Evolutionary conservation across 2,329 filamentous ascomycete genomes (phyloP).

Genomic region (Colletotrichum sp.): DNA sequence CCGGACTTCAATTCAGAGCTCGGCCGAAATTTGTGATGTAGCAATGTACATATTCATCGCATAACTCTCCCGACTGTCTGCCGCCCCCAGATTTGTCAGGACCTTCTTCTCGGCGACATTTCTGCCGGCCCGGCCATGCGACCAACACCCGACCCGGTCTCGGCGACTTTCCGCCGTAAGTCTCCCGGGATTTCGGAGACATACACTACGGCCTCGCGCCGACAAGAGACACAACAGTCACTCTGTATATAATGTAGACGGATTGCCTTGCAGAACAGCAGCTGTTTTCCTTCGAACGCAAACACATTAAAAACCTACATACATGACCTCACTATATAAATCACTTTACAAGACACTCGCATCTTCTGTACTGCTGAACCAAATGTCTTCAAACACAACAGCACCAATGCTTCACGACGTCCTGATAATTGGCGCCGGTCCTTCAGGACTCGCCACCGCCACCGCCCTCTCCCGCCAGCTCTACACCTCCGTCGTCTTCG

Average conservation of each 20-base stretch:
- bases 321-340: neutral
- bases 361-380: too few relatives aligned
- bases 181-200: neutral
- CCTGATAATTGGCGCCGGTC: slow-evolving; percentile 58
- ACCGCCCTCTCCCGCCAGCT: slow-evolving; percentile 53
- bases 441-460: slow-evolving; percentile 53
- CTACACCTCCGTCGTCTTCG: slow-evolving; percentile 52
- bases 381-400: neutral
- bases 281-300: neutral
- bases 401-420: slow-evolving; percentile 44
- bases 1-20: neutral
- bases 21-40: neutral
- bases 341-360: neutral
- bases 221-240: neutral
- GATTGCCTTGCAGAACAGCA: accelerated
- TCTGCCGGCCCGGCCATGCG: neutral
- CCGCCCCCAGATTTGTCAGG: neutral
- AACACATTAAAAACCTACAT: neutral
- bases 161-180: slow-evolving; percentile 7
- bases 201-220: neutral
- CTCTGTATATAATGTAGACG: neutral
- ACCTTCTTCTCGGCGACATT: neutral
- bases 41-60: neutral
- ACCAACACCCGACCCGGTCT: neutral
- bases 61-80: neutral